Conservation (phyloP, 345 rosid species). For the Lumnitzera littorea region DNA sequence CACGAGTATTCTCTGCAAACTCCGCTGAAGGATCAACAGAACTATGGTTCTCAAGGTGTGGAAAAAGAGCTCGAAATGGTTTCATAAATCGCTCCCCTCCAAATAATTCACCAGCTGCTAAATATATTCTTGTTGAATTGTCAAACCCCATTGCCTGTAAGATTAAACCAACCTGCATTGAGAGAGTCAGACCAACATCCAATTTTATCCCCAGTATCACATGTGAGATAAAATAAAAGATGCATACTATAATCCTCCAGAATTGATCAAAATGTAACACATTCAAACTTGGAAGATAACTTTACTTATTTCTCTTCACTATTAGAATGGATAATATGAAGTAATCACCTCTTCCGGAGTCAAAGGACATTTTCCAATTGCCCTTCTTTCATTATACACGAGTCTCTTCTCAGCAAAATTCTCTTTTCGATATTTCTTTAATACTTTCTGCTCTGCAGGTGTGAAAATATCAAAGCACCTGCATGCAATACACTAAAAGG, state of each 20-base stretch:
- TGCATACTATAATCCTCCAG: too few species aligned
- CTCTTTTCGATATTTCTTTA: constrained; percentile 73
- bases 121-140: constrained; percentile 80
- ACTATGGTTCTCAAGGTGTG: constrained; percentile 91
- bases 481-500: constrained; percentile 6
- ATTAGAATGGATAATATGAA: constrained; percentile 1
- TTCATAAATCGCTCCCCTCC: constrained; percentile 91
- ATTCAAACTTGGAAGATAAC: not conserved
- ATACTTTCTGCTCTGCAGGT: constrained; percentile 60
- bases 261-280: not conserved
- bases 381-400: constrained; percentile 64
- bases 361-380: constrained; percentile 85
- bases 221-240: not conserved
- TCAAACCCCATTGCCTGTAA: constrained; percentile 84
- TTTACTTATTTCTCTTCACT: constrained; percentile 1
- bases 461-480: constrained; percentile 94
- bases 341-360: constrained; percentile 81
- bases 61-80: constrained; percentile 72
- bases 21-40: constrained; percentile 78
- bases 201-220: not conserved
- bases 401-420: constrained; percentile 78
- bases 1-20: constrained; percentile 45
- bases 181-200: constrained; percentile 2
- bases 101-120: constrained; percentile 95
- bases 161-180: constrained; percentile 82